These are phyloP conservation scores for Neltuma alba DNA, from an alignment of 306 rosid species.

Conservation along the genomic window DNA sequence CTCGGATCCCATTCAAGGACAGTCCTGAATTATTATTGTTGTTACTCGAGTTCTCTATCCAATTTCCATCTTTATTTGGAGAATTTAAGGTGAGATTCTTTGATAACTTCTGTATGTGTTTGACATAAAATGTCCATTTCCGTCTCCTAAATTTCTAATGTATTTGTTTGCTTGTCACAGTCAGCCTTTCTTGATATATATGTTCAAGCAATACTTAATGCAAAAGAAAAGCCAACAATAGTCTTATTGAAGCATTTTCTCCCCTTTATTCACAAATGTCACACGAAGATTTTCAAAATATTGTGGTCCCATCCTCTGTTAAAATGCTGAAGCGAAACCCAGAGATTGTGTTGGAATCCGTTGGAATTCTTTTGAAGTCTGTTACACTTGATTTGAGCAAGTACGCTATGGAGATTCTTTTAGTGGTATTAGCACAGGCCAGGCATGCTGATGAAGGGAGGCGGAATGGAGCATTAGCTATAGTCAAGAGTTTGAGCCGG, in stretches of 20 bases:
- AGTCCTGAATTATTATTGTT: constrained; percentile 69
- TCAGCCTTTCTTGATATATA: constrained; percentile 84
- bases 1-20: constrained; percentile 71
- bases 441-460: constrained; percentile 89
- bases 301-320: constrained; percentile 76
- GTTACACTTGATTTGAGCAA: constrained; percentile 90
- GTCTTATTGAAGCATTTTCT: constrained; percentile 78
- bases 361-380: constrained; percentile 74
- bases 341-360: constrained; percentile 92
- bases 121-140: constrained; percentile 3
- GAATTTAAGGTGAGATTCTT: constrained; percentile 62
- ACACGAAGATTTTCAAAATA: constrained; percentile 80
- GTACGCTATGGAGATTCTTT: constrained; percentile 86
- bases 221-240: constrained; percentile 79
- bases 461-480: constrained; percentile 73
- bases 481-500: constrained; percentile 71
- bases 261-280: constrained; percentile 73
- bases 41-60: constrained; percentile 70
- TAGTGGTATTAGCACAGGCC: constrained; percentile 78
- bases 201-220: constrained; percentile 73
- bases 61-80: constrained; percentile 56
- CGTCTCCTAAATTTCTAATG: constrained; percentile 23
- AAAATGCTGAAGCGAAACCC: constrained; percentile 99
- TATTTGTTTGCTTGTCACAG: constrained; percentile 49
- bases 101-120: neutral